Base-by-base conservation (phyloP, 1,284 basidiomycete genomes). In the Ceratobasidium sp. region DNA sequence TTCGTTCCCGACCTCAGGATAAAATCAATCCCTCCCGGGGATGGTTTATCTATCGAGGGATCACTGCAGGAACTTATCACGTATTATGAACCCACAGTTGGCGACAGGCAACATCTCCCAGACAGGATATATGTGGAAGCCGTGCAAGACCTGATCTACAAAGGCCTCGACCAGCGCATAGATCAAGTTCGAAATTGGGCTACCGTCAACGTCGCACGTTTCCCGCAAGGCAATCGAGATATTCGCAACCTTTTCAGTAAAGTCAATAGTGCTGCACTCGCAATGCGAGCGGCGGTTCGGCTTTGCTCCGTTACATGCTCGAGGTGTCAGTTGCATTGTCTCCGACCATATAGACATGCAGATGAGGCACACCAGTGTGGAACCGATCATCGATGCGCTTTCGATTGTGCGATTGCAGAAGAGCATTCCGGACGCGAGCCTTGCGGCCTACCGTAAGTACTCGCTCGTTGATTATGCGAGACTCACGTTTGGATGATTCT, bases 361-460 rank as follows among this genome's bases (percentile, higher is more conserved):
- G 41, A 64, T 20, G 55, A 66, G 5, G 23, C 35, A 20, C 80
- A 80, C 50, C 35, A 78, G 27, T 80, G 80, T 46, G 57, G 79
- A 5, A 80, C 80, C 27, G 30, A 69, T n/a, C 80, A 80, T 57
- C 27, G 35, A n/a, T 80, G 80, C 67, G 57, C 64, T 14, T 68
- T 27, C 4, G n/a, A n/a, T 3, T 80, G 80, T 60, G 77, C 79
- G 10, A 54, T 77, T 30, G 23, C 57, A 16, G 75, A 74, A 20
- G 80, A 76, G 52, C 79, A 80, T 60, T 14, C 20, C 4, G 60
- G 66, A 27, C 75, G 30, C 41, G 71, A 74, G 41, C 30, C 71
- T 0, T 90, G 89, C 81, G 86, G 86, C 14, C 83, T 88, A 79
- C 85, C 83, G 89, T 90, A 79, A 62, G 88, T 60, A 18, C 23